Conservation (phyloP, 768 basidiomycete species). For the Pleurotus ostreatus region DNA sequence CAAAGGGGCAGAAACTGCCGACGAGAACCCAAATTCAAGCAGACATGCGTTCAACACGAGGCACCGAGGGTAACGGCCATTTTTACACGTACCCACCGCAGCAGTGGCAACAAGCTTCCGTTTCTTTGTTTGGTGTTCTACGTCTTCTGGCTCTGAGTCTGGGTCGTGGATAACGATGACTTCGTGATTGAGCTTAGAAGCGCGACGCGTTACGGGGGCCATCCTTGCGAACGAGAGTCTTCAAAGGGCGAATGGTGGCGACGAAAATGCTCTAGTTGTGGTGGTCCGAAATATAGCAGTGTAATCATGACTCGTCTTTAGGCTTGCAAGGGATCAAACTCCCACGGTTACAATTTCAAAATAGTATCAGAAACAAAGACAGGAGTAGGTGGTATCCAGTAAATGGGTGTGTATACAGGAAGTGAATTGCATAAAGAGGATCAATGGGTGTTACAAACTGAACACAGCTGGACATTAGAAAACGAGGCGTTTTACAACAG, state of each 20-base stretch:
- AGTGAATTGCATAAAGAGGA: conserved; percentile 12
- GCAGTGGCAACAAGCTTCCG: conserved; percentile 2
- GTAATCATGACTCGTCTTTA: too few relatives aligned
- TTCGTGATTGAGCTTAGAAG: not conserved
- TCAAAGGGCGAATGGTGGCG: too few relatives aligned
- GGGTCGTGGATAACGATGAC: conserved; percentile 14
- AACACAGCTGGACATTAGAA: conserved; percentile 5
- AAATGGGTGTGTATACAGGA: not conserved
- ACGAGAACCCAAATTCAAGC: not conserved
- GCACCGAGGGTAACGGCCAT: conserved; percentile 6
- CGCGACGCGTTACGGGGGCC: not conserved
- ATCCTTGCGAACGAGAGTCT: not conserved
- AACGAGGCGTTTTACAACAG: conserved; percentile 3
- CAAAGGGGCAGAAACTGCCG: not conserved
- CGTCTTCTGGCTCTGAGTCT: conserved; percentile 16
- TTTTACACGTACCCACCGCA: conserved; percentile 19
- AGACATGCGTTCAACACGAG: conserved; percentile 12
- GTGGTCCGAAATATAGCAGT: too few relatives aligned
- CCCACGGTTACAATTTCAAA: too few relatives aligned
- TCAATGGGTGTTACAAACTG: conserved; percentile 1
- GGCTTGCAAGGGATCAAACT: too few relatives aligned
- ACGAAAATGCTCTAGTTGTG: too few relatives aligned
- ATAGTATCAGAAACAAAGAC: too few relatives aligned
- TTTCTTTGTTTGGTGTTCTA: conserved; percentile 9
- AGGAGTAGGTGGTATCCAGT: too few relatives aligned